Base-by-base conservation (phyloP, 257 asterid species). In the Galeopsis tetrahit region DNA sequence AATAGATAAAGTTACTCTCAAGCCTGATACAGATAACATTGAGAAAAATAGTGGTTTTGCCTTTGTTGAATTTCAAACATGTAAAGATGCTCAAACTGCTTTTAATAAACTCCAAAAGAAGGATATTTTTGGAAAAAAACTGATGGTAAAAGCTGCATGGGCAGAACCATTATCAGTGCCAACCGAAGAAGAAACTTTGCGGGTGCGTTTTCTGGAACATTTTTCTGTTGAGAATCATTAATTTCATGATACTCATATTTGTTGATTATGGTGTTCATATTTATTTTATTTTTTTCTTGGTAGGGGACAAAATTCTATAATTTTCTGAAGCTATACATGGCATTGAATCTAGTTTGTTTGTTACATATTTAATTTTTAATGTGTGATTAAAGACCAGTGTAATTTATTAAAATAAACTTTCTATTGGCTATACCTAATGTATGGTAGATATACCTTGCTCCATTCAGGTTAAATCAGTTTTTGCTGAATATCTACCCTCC, bases 41-140 rank as follows among this genome's bases (percentile, higher is more conserved):
- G 86, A 81, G 75, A 85, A 61, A 61, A 88, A 90, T 78, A 86
- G 96, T 42, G 96, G 96, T 64, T 88, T 90, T 68, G 90, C 92
- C 64, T 86, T 87, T 77, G 78, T 90, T 82, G 96, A 90, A 77
- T 73, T 90, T 70, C 83, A 84, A 83, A 87, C 93, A 60, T 68
- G 68, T 71, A 88, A 78, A 81, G 87, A 80, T 82, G 97, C 96
- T 82, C 86, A 88, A 78, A 58, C 68, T 78, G 97, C 96, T 71
- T 85, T 82, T 48, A 65, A 67, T 56, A 87, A 80, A 70, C 87
- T 90, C 83, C 89, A 88, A 77, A 85, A 78, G 81, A 78, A 80
- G 70, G 84, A 81, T 66, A 56, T 46, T 66, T 83, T 88, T 53
- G 84, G 83, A 35, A 63, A 70, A 64, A 73, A 82, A 73, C 66